A percentile compares a stretch with the other conserved stretches of the same genome.
Conservation (phyloP, 2,329 filamentous ascomycete species). For the Aspergillus felis region DNA sequence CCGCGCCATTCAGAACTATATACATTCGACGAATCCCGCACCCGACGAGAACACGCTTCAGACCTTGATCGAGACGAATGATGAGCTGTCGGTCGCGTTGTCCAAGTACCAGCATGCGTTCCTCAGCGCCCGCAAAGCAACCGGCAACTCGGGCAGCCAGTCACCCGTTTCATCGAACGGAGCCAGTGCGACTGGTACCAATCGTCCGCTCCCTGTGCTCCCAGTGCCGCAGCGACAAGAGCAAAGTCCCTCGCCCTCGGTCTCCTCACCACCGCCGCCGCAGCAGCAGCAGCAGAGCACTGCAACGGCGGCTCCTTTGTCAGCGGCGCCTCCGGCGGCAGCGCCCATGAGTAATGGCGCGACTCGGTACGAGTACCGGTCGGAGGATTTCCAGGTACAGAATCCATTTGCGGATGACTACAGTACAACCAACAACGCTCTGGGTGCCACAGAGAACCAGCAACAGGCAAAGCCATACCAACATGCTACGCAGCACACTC, state of each 20-base stretch:
- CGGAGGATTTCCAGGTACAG: constrained; percentile 38
- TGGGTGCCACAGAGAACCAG: constrained; percentile 8
- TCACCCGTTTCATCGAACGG: constrained; percentile 16
- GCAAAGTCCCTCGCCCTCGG: constrained; percentile 10
- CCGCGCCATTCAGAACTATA: constrained; percentile 79
- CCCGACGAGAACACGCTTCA: constrained; percentile 94
- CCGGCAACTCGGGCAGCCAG: constrained; percentile 17
- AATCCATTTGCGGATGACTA: constrained; percentile 40
- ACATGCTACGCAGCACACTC: neutral
- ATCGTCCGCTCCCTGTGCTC: constrained; percentile 12
- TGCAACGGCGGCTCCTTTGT: constrained; percentile 9
- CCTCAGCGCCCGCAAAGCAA: constrained; percentile 51
- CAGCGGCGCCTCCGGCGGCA: constrained; percentile 7
- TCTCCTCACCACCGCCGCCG: neutral
- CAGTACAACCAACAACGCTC: constrained; percentile 13
- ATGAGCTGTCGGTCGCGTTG: constrained; percentile 77
- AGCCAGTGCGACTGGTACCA: constrained; percentile 12
- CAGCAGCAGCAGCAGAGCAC: neutral
- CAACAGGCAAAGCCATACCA: neutral
- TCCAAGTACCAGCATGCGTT: constrained; percentile 82
- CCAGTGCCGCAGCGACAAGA: constrained; percentile 13
- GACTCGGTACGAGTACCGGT: constrained; percentile 32
- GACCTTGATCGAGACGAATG: constrained; percentile 89
- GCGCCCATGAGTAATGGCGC: constrained; percentile 7
- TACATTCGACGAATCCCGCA: constrained; percentile 69